Percentiles rank a stretch among this genome's conserved stretches.
Conservation (phyloP, 768 basidiomycete species). For the Porphyrellus cyaneotinctus region DNA sequence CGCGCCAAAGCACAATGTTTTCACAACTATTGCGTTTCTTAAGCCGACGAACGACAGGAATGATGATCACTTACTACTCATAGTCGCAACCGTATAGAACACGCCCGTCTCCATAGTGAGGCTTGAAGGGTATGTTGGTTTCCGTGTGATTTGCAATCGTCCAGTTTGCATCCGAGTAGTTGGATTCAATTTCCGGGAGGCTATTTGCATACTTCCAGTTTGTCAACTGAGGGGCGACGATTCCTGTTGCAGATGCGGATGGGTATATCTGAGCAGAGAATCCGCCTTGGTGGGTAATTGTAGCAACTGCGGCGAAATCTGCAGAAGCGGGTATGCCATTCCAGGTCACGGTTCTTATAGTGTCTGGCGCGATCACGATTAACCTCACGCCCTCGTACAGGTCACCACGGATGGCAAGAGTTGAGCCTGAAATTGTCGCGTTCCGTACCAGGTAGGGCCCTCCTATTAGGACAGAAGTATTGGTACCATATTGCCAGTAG, state of each 20-base stretch:
- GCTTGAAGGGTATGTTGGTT: conserved; percentile 69
- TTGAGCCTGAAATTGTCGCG: conserved; percentile 44
- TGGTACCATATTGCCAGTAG: conserved; percentile 74
- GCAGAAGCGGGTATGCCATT: conserved; percentile 52
- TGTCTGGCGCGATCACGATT: conserved; percentile 59
- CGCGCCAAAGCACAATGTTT: conserved; percentile 77
- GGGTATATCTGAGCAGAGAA: conserved; percentile 46
- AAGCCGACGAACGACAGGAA: not conserved
- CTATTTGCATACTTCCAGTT: conserved; percentile 77
- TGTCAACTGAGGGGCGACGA: conserved; percentile 46
- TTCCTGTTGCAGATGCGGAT: conserved; percentile 27
- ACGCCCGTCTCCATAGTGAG: conserved; percentile 69
- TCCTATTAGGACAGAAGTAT: conserved; percentile 59
- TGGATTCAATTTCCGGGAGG: conserved; percentile 59
- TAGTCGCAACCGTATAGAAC: conserved; percentile 87
- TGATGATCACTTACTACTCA: conserved; percentile 55
- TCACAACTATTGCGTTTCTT: conserved; percentile 55
- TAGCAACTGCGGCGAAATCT: conserved; percentile 29
- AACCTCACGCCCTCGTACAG: conserved; percentile 54
- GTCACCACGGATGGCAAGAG: conserved; percentile 65
- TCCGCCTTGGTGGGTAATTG: conserved; percentile 37
- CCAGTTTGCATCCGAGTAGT: conserved; percentile 66
- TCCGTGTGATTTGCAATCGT: conserved; percentile 61
- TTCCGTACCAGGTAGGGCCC: conserved; percentile 64
- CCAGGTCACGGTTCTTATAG: conserved; percentile 59